Evolutionary conservation across 192 early-diverging fungal genomes (phyloP).

Genomic region (Entomortierella lignicola): DNA sequence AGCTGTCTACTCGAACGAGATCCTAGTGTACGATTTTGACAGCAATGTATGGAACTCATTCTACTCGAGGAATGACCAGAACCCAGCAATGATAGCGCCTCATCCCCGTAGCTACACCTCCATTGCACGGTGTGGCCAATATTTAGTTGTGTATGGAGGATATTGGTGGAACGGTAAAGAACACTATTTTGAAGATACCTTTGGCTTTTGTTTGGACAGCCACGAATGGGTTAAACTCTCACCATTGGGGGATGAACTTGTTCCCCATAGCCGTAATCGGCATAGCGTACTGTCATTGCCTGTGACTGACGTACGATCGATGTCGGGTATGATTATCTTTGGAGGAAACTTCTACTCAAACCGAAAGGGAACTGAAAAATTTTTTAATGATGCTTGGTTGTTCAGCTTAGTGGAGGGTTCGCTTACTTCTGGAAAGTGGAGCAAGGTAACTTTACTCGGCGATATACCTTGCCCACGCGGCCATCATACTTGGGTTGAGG

Average conservation of each 20-base stretch:
- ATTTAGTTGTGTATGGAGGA: slow-evolving; percentile 28
- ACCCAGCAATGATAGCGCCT: slow-evolving; percentile 19
- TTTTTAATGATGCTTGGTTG: slow-evolving; percentile 38
- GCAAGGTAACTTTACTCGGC: slow-evolving; percentile 21
- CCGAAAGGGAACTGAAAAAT: slow-evolving; percentile 22
- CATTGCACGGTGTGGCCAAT: slow-evolving; percentile 20
- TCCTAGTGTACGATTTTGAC: slow-evolving; percentile 32
- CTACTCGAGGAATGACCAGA: slow-evolving; percentile 6
- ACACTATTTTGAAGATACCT: slow-evolving; percentile 31
- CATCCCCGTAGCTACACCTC: slow-evolving; percentile 41
- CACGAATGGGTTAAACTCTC: slow-evolving; percentile 33
- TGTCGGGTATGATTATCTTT: slow-evolving; percentile 35
- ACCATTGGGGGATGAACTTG: slow-evolving; percentile 10
- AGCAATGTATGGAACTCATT: slow-evolving; percentile 7
- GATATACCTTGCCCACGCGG: slow-evolving; percentile 35
- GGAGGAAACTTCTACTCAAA: slow-evolving; percentile 28
- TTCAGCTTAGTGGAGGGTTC: slow-evolving; percentile 12
- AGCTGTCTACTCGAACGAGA: slow-evolving; percentile 35
- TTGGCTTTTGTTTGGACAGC: slow-evolving; percentile 28
- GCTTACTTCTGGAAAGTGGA: slow-evolving; percentile 33
- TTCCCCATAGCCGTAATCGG: slow-evolving; percentile 33
- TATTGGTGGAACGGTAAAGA: slow-evolving; percentile 36
- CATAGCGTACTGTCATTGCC: slow-evolving; percentile 24
- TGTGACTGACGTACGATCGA: slow-evolving; percentile 10
- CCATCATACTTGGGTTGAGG: slow-evolving; percentile 26